Percentiles rank a stretch among this genome's conserved stretches.
These are phyloP conservation scores for Yamadazyma dendronema DNA, from an alignment of 1,139 yeast species.

Conservation along the genomic window DNA sequence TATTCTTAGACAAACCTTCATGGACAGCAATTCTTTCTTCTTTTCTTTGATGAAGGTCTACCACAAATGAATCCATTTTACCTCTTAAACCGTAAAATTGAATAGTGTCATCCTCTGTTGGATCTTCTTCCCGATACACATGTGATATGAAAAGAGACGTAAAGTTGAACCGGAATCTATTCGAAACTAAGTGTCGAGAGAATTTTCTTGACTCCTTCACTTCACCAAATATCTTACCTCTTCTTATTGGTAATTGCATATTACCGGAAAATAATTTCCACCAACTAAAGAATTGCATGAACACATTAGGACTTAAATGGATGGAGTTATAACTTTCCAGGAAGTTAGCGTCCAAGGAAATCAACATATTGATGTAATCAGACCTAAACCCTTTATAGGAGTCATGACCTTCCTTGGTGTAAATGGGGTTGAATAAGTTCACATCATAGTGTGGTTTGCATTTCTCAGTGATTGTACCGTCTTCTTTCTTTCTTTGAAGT, in stretches of 20 bases:
- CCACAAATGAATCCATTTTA: slow-evolving; percentile 38
- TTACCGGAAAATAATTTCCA: slow-evolving; percentile 46
- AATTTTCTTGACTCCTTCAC: slow-evolving; percentile 34
- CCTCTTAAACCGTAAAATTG: slow-evolving; percentile 44
- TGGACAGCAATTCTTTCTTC: slow-evolving; percentile 34
- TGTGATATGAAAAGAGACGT: slow-evolving; percentile 42
- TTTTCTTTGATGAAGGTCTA: slow-evolving; percentile 48
- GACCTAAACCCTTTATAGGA: slow-evolving; percentile 42
- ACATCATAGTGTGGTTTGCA: slow-evolving; percentile 74
- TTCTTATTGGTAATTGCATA: slow-evolving; percentile 41
- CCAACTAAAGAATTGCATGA: slow-evolving; percentile 43
- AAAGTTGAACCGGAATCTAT: slow-evolving; percentile 40
- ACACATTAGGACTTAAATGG: slow-evolving; percentile 40
- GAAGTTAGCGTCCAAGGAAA: slow-evolving; percentile 54
- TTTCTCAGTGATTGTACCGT: slow-evolving; percentile 45
- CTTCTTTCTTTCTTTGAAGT: slow-evolving; percentile 45
- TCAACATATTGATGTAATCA: slow-evolving; percentile 42
- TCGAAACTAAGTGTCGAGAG: slow-evolving; percentile 42
- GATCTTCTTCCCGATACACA: slow-evolving; percentile 31
- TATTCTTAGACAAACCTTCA: slow-evolving; percentile 29
- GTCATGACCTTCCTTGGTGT: slow-evolving; percentile 41
- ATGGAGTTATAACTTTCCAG: slow-evolving; percentile 41
- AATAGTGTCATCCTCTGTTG: slow-evolving; percentile 23
- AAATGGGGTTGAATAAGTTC: slow-evolving; percentile 61
- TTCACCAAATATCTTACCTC: slow-evolving; percentile 42